Percentiles rank a stretch among this genome's conserved stretches.
Evolutionary conservation across 2,329 filamentous ascomycete genomes (phyloP).

Genomic region (Pseudofabraea citricarpa): DNA sequence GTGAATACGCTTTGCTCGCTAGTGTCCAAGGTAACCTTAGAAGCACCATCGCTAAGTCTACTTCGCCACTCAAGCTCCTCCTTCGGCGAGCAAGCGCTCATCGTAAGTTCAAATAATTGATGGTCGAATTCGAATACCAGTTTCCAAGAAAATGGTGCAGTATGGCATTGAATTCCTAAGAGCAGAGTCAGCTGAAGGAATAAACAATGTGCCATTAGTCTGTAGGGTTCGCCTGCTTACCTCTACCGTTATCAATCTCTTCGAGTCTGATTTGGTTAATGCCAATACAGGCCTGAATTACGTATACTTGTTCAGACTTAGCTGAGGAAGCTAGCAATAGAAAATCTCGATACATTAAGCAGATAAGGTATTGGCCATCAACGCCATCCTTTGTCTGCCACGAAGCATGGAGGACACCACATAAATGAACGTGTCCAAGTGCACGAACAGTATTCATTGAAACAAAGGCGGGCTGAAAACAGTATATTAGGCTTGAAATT

Average conservation of each 20-base stretch:
- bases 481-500: conserved; percentile 5
- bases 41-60: conserved; percentile 51
- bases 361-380: conserved; percentile 78
- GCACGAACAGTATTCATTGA: conserved; percentile 67
- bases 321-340: conserved; percentile 69
- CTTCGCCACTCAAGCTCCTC: conserved; percentile 80
- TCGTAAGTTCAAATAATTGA: conserved; percentile 75
- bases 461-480: conserved; percentile 37
- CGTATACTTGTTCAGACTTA: conserved; percentile 63
- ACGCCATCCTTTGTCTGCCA: conserved; percentile 69
- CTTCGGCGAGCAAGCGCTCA: conserved; percentile 77
- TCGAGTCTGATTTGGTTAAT: conserved; percentile 63
- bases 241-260: conserved; percentile 70
- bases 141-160: conserved; percentile 88
- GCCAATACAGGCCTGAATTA: conserved; percentile 69
- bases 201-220: too few species aligned
- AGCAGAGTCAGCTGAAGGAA: neutral
- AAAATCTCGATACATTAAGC: conserved; percentile 75
- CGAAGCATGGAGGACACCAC: conserved; percentile 76
- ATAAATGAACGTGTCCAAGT: conserved; percentile 75
- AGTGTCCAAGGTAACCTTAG: conserved; percentile 42
- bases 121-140: conserved; percentile 74
- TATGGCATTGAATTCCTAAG: conserved; percentile 79
- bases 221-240: conserved; percentile 34
- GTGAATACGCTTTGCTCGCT: conserved; percentile 48